A percentile compares a stretch with the other conserved stretches of the same genome.
These are phyloP conservation scores for Daldinia childiae DNA, from an alignment of 495 filamentous ascomycete species.

Conservation along the genomic window DNA sequence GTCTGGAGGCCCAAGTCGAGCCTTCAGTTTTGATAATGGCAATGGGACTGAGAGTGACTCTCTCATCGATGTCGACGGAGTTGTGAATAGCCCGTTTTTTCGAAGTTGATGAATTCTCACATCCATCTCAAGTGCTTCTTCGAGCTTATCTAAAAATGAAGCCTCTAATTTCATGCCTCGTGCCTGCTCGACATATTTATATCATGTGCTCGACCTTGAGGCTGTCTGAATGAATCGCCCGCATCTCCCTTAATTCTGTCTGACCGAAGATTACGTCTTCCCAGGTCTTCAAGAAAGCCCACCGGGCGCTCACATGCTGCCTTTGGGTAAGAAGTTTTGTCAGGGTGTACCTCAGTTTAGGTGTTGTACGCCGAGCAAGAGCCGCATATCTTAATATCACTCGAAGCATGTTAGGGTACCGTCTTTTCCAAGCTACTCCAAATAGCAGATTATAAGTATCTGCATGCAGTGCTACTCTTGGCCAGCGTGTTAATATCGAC, in stretches of 20 bases:
- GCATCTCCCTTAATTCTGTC: constrained; percentile 28
- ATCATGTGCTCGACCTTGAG: constrained; percentile 18
- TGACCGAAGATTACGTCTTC: constrained; percentile 41
- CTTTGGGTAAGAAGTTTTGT: constrained; percentile 18
- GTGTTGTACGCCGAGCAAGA: constrained; percentile 21
- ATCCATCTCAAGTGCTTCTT: constrained; percentile 35
- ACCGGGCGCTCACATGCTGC: background rate
- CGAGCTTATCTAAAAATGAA: constrained; percentile 19
- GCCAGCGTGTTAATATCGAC: constrained; percentile 19
- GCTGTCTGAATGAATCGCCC: background rate
- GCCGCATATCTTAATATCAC: constrained; percentile 53
- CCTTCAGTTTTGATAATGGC: constrained; percentile 9
- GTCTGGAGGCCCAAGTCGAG: background rate
- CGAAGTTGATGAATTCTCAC: constrained; percentile 28
- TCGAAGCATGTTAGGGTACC: constrained; percentile 48
- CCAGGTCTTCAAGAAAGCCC: constrained; percentile 33
- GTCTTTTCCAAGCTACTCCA: constrained; percentile 40
- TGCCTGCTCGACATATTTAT: constrained; percentile 15
- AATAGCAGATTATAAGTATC: constrained; percentile 48
- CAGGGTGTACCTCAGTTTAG: constrained; percentile 39
- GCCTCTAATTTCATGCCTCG: constrained; percentile 5
- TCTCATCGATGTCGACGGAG: constrained; percentile 13
- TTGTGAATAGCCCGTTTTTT: constrained; percentile 7
- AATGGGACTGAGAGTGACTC: constrained; percentile 32
- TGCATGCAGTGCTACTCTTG: constrained; percentile 20